A percentile compares a stretch with the other conserved stretches of the same genome.
These are phyloP conservation scores for Yarrowia hollandica DNA, from an alignment of 805 yeast species.

Conservation along the genomic window DNA sequence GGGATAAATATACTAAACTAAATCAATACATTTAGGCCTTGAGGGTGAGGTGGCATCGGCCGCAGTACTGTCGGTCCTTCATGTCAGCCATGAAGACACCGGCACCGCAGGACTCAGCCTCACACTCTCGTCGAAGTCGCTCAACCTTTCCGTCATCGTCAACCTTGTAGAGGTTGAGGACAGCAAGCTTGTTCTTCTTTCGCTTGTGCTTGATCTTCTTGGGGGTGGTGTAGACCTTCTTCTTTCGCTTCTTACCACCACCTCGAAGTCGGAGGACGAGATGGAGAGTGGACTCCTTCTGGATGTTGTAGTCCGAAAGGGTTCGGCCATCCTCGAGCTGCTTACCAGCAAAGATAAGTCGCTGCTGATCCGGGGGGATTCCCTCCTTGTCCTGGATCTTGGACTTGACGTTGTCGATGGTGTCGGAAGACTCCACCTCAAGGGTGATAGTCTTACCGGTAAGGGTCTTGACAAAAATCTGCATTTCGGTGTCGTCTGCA, in stretches of 20 bases:
- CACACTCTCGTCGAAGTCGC: conserved; percentile 98
- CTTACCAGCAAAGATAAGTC: conserved; percentile 96
- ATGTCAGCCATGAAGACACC: conserved; percentile 99
- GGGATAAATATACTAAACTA: conserved; percentile 1
- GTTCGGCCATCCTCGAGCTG: conserved; percentile 94
- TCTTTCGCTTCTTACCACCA: conserved; percentile 99
- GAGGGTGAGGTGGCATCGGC: conserved; percentile 97
- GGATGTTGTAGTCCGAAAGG: conserved; percentile 95
- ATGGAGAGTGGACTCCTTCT: conserved; percentile 95
- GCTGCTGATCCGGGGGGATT: conserved; percentile 96
- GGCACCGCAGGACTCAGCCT: conserved; percentile 84
- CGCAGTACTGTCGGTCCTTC: conserved; percentile 99
- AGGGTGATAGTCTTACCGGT: conserved; percentile 98
- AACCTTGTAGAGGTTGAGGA: conserved; percentile 98
- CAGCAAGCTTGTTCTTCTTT: conserved; percentile 99
- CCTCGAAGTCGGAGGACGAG: conserved; percentile 98
- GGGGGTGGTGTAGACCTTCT: conserved; percentile 99
- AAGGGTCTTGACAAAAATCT: conserved; percentile 97
- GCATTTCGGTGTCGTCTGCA: conserved; percentile 47
- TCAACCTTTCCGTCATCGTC: conserved; percentile 98
- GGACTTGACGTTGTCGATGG: conserved; percentile 94
- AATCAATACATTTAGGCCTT: conserved; percentile 46
- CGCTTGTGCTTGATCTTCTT: conserved; percentile 99
- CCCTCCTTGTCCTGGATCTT: conserved; percentile 98
- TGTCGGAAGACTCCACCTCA: conserved; percentile 97